Conservation (phyloP, 768 basidiomycete species). For the Suillus lakei region DNA sequence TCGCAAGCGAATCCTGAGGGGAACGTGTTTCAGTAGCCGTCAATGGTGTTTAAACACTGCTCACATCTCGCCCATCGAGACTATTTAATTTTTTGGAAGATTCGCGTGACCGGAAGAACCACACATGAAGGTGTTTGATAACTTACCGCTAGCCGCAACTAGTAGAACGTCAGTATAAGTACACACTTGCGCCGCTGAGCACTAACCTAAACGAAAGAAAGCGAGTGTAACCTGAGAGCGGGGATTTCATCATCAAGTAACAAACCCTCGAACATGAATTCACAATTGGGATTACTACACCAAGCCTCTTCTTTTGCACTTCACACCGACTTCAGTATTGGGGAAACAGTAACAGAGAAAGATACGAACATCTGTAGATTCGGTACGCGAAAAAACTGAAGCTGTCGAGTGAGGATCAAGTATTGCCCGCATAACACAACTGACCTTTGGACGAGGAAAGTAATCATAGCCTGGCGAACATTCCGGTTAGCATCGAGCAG, state of each 20-base stretch:
- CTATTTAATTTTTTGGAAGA: slow-evolving; percentile 19
- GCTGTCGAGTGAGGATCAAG: neutral
- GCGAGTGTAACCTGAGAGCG: slow-evolving; percentile 17
- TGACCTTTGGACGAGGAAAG: slow-evolving; percentile 28
- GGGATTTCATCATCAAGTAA: neutral
- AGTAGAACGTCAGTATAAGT: neutral
- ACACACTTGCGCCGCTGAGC: too few relatives aligned
- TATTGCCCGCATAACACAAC: neutral
- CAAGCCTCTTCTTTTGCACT: slow-evolving; percentile 19
- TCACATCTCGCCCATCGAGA: slow-evolving; percentile 25
- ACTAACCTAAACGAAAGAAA: slow-evolving; percentile 24
- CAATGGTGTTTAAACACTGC: neutral
- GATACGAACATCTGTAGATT: slow-evolving; percentile 30
- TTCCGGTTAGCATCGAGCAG: slow-evolving; percentile 7
- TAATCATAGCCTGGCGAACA: slow-evolving; percentile 28
- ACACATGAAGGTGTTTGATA: slow-evolving; percentile 1
- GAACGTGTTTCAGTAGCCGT: neutral
- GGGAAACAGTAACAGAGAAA: neutral
- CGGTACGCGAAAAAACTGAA: slow-evolving; percentile 28
- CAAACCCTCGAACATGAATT: neutral
- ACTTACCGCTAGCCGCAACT: slow-evolving; percentile 26
- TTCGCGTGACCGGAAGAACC: slow-evolving; percentile 15
- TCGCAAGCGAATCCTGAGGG: slow-evolving; percentile 18
- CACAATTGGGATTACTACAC: slow-evolving; percentile 21
- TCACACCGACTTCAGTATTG: neutral